Evolutionary conservation across 78 protist species (phyloP), one percentile per base, ranked within the genome.

Genomic region (Pigoraptor vietnamica): DNA sequence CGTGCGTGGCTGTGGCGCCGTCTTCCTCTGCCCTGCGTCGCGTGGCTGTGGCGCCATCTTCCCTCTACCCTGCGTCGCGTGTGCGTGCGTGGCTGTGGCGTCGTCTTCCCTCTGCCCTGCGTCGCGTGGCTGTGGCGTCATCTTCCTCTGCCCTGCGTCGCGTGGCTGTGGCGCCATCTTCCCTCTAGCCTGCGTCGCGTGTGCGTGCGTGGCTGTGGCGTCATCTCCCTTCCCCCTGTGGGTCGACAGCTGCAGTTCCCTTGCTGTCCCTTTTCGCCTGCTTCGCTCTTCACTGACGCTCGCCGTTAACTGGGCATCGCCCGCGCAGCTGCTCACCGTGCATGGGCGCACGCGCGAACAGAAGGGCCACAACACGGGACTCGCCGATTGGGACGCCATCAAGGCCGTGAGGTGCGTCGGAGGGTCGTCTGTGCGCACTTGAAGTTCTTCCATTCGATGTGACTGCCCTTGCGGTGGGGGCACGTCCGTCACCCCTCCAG

Each of bases 301-400:
- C n/a, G n/a, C n/a, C n/a, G n/a, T n/a, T n/a, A n/a, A n/a, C n/a
- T n/a, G n/a, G n/a, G n/a, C 23, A 23, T 67, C 29, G 2, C 6
- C 29, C n/a, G 37, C 19, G 0, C 87, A 86, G 79, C 21, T 95
- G 36, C 84, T 95, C 1, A 88, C 93, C 1, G 95, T 96, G 32
- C 97, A 96, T 32, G 97, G 97, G 14, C 89, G 97, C 35, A 87
- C 92, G 23, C 56, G 97, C 24, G 96, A 95, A 81, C 87, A 56
- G 90, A 92, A 93, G 81, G 96, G 96, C 55, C 89, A 39, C 86
- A 33, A 87, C 19, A 84, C 93, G 0, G 96, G 96, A n/a, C 38
- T 81, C 19, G 97, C 97, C 0, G 94, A 96, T 87, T 94, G 96
- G 97, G 37, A 40, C 24, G 19, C 35, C 24, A 91, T 96, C 89